Percentiles rank a stretch among this genome's conserved stretches.
These are phyloP conservation scores for Verbascum thapsus DNA, from an alignment of 257 asterid species.

Conservation along the genomic window DNA sequence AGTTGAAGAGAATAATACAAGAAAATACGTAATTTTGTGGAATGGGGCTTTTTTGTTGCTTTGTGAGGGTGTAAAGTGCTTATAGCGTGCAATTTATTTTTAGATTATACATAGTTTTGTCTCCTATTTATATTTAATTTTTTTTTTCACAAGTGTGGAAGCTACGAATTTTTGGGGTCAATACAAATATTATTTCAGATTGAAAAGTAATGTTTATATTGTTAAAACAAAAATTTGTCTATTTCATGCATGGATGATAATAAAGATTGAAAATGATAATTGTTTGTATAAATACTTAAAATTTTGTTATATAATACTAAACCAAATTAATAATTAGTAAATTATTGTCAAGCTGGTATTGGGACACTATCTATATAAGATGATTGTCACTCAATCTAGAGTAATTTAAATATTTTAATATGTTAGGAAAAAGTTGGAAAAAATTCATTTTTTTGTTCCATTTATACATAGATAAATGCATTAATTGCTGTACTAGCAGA, in stretches of 20 bases:
- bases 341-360: no score
- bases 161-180: constrained; percentile 41
- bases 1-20: constrained; percentile 5
- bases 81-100: constrained; percentile 26
- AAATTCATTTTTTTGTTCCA: constrained; percentile 17
- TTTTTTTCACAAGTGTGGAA: constrained; percentile 32
- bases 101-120: constrained; percentile 8
- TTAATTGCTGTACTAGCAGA: constrained; percentile 25
- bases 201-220: constrained; percentile 21
- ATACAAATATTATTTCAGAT: constrained; percentile 39
- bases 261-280: no score
- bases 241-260: no score
- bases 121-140: constrained; percentile 1
- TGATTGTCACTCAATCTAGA: background rate
- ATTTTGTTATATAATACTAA: no score
- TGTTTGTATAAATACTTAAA: no score
- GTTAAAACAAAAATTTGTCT: constrained; percentile 30
- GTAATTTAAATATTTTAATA: background rate
- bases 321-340: no score
- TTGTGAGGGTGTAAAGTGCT: constrained; percentile 24
- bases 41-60: constrained; percentile 29
- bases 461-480: constrained; percentile 11
- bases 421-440: background rate
- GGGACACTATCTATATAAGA: no score
- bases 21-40: constrained; percentile 18